Base-by-base conservation (phyloP, 257 asterid genomes). In the Solanum commersonii region DNA sequence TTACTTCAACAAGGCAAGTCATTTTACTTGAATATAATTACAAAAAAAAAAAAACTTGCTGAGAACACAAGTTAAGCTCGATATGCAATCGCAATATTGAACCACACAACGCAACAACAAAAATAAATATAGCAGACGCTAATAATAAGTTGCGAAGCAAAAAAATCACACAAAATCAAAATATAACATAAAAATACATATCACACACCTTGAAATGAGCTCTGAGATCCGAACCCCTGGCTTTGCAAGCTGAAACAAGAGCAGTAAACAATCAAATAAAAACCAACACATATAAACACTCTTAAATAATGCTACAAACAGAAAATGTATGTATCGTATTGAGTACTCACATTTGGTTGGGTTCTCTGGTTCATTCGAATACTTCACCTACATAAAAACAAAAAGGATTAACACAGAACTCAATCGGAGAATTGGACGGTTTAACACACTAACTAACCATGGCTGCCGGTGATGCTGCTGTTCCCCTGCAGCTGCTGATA, bases 321-420 rank as follows among this genome's bases (percentile, higher is more conserved):
- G 33, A 44, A 14, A 12, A 42, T 78, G n/a, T 4, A 13, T 25
- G 15, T 2, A 78, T 42, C 59, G 4, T 46, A 82, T 29, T 81
- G 3, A 81, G 42, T 81, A 81, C 91, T 38, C 84, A 96, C 98
- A 93, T 91, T 95, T 93, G 84, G 98, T 94, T 22, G 88, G 91
- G 35, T 95, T 95, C 34, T 92, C 94, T n/a, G 98, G 95, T 90
- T 95, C 97, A 74, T 87, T 91, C 74, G 98, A 95, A 90, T 95
- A 95, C 91, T 95, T 96, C 94, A 94, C 98, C 98, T 82, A 49
- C 70, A 81, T 0, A 5, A 13, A 3, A n/a, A 5, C 14, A 27
- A 15, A 2, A n/a, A 49, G 49, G 29, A 82, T 82, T 82, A 82
- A 18, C 3, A 10, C 10, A 29, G 31, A 1, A 29, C 7, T 49